Conservation (phyloP, 2,329 filamentous ascomycete genomes). For the Colletotrichum paranaense region DNA sequence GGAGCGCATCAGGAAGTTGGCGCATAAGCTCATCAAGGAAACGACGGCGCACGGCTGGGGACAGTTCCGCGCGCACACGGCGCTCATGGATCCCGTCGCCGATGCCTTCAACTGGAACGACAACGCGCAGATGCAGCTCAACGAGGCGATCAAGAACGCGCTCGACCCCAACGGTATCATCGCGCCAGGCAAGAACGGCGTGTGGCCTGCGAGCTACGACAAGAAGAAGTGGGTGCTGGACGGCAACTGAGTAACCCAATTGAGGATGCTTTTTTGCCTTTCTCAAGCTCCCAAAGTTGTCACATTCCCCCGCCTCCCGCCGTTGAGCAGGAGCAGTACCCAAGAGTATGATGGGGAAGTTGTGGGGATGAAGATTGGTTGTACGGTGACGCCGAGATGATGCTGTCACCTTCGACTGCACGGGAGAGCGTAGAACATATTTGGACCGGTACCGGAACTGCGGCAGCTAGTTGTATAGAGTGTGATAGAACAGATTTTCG, state of each 20-base stretch:
- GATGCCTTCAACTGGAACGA: conserved; percentile 55
- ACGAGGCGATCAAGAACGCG: conserved; percentile 55
- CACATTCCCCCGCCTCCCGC: no score
- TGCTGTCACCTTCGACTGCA: no score
- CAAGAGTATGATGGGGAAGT: no score
- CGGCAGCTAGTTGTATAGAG: not conserved
- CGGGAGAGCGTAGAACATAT: no score
- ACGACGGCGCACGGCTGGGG: conserved; percentile 53
- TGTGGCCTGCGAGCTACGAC: conserved; percentile 45
- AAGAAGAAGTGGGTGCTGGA: conserved; percentile 35
- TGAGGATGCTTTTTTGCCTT: no score
- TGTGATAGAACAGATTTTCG: not conserved
- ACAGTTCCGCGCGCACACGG: conserved; percentile 57
- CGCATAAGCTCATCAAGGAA: conserved; percentile 50
- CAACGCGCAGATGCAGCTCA: conserved; percentile 53
- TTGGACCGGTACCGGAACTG: not conserved
- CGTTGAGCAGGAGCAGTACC: no score
- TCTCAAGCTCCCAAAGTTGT: no score
- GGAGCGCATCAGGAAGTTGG: conserved; percentile 39
- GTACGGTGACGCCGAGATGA: no score
- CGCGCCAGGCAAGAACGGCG: conserved; percentile 46
- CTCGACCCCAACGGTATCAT: conserved; percentile 52
- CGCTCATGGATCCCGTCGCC: conserved; percentile 56
- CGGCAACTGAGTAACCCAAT: not conserved
- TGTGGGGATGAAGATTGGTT: no score